Conservation (phyloP, 1,284 basidiomycete genomes). For the Puccinia novopanici region DNA sequence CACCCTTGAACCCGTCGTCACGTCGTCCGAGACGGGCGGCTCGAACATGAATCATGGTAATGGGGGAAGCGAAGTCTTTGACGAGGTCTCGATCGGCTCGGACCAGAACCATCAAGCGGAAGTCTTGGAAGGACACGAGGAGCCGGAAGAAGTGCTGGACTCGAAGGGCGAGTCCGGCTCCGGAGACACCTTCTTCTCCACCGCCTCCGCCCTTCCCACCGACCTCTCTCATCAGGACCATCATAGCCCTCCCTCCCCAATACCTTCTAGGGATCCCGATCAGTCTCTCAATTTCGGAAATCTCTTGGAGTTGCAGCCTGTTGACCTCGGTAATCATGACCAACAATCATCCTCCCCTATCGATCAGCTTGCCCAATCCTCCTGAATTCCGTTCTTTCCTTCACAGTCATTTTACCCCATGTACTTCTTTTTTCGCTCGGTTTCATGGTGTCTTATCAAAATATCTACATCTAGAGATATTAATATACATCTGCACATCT, state of each 20-base stretch:
- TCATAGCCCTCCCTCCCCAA: background rate
- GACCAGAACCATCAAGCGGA: background rate
- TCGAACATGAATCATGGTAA: background rate
- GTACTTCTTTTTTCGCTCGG: background rate
- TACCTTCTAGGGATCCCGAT: background rate
- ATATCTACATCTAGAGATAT: background rate
- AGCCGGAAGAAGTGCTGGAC: background rate
- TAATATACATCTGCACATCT: background rate
- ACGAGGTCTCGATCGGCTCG: constrained; percentile 7
- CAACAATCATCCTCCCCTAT: background rate
- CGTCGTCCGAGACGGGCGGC: background rate
- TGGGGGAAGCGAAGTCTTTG: background rate
- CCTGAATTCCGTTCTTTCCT: background rate
- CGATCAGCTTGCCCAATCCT: background rate
- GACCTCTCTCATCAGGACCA: background rate
- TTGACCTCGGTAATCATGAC: background rate
- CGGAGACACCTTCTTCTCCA: constrained; percentile 27
- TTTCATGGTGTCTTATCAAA: background rate
- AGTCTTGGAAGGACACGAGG: background rate
- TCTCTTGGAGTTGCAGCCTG: background rate
- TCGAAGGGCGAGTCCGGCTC: constrained; percentile 6
- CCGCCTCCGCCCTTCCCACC: background rate
- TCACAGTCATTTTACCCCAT: background rate
- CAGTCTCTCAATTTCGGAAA: background rate
- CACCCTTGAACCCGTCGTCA: background rate